These are phyloP conservation scores for Tulasnella sp. DNA, from an alignment of 768 basidiomycete species.

Conservation along the genomic window DNA sequence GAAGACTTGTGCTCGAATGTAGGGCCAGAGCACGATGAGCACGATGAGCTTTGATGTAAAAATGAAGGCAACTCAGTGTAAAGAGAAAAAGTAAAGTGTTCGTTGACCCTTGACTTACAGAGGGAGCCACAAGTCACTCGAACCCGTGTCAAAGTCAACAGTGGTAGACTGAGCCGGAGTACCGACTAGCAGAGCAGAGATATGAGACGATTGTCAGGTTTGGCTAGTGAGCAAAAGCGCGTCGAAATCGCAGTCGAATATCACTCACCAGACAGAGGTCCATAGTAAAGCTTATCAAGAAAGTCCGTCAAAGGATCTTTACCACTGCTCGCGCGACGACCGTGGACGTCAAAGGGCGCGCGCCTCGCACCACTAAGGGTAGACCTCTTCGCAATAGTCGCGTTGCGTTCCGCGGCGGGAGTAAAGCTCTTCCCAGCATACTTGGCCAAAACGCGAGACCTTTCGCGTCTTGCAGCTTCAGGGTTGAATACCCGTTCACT, in stretches of 20 bases:
- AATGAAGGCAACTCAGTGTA: not conserved
- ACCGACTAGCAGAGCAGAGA: slow-evolving; percentile 1
- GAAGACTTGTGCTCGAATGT: not conserved
- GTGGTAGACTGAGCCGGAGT: slow-evolving; percentile 8
- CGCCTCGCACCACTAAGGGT: not conserved
- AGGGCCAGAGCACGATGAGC: not conserved
- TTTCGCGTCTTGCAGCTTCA: not conserved
- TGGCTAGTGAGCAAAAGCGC: too few relatives aligned
- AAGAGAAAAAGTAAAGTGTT: too few relatives aligned
- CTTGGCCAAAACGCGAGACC: not conserved
- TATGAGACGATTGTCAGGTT: too few relatives aligned
- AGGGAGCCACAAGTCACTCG: slow-evolving; percentile 9
- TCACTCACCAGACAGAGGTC: not conserved
- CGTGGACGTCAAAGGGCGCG: not conserved
- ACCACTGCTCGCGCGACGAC: not conserved
- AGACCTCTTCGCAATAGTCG: not conserved
- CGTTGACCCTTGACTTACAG: not conserved
- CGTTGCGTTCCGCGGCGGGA: not conserved
- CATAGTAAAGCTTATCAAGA: not conserved
- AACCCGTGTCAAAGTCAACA: slow-evolving; percentile 23
- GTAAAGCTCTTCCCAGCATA: not conserved
- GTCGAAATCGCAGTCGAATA: too few relatives aligned
- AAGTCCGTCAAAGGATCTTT: not conserved
- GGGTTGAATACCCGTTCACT: not conserved
- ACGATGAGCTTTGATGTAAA: not conserved